These are phyloP conservation scores for Castanea crenata DNA, from an alignment of 306 rosid genomes.

Conservation along the genomic window DNA sequence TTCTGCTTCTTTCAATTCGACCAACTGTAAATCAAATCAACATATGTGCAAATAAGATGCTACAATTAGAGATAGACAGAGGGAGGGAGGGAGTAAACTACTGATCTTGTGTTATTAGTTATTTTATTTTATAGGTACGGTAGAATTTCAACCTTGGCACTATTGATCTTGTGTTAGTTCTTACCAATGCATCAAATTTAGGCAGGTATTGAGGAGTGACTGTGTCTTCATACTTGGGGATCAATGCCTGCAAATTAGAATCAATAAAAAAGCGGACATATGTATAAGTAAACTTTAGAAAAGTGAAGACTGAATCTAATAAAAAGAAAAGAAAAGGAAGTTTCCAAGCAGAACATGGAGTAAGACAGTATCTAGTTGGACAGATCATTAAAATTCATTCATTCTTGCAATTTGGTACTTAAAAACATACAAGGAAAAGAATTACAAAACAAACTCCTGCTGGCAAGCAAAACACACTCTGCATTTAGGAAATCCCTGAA, in stretches of 20 bases:
- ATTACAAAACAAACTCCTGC: background rate
- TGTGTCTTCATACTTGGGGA: conserved; percentile 93
- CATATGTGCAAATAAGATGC: conserved; percentile 8
- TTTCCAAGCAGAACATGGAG: background rate
- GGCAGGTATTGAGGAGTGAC: conserved; percentile 91
- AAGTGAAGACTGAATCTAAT: background rate
- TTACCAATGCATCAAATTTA: conserved; percentile 80
- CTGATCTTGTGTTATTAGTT: background rate
- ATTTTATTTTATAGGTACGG: too few species aligned
- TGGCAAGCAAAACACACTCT: background rate
- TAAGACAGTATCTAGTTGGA: background rate
- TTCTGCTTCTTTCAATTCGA: conserved; percentile 94
- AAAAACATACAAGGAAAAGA: background rate
- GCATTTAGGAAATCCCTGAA: background rate
- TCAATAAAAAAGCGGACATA: background rate
- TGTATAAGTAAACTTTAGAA: background rate
- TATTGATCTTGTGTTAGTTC: conserved; percentile 10
- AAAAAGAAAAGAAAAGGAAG: background rate
- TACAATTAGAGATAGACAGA: background rate
- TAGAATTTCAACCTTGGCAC: background rate
- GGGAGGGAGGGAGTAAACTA: background rate
- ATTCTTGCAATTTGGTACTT: background rate
- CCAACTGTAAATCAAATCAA: conserved; percentile 47
- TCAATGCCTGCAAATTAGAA: conserved; percentile 52
- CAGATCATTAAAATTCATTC: background rate